Conservation (phyloP, 2,329 filamentous ascomycete genomes). For the Microdochium nivale region DNA sequence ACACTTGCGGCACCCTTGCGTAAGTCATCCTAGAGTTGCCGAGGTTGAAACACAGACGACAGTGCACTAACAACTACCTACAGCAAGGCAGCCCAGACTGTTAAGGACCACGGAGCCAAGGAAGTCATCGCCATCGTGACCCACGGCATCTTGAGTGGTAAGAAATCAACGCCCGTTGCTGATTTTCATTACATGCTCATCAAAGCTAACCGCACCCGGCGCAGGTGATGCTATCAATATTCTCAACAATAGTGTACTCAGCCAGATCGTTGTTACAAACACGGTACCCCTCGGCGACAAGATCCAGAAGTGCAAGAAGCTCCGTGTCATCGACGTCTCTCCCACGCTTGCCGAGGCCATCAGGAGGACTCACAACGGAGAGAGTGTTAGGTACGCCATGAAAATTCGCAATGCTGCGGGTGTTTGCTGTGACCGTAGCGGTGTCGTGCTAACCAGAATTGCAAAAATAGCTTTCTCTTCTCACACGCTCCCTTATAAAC, state of each 20-base stretch:
- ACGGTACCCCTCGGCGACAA: conserved; percentile 71
- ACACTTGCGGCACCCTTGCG: conserved; percentile 72
- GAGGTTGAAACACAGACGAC: background rate
- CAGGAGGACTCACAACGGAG: conserved; percentile 49
- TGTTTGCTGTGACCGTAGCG: too few species aligned
- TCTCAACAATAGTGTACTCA: conserved; percentile 60
- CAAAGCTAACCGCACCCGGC: background rate
- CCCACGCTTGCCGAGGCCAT: conserved; percentile 57
- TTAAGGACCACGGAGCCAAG: conserved; percentile 78
- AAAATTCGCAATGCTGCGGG: too few species aligned
- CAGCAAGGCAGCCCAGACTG: conserved; percentile 75
- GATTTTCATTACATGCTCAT: too few species aligned
- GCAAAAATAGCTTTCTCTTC: conserved; percentile 5
- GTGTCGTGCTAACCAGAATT: conserved; percentile 2
- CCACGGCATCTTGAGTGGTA: conserved; percentile 65
- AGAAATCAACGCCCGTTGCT: too few species aligned
- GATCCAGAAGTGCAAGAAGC: conserved; percentile 57
- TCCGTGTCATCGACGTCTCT: conserved; percentile 72
- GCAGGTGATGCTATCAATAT: conserved; percentile 62
- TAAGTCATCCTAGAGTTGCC: conserved; percentile 4
- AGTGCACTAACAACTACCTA: conserved; percentile 29
- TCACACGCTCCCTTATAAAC: conserved; percentile 18
- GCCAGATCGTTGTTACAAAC: conserved; percentile 68
- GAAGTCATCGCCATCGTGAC: conserved; percentile 93
- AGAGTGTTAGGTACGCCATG: conserved; percentile 49